Base-by-base conservation (phyloP, 1,284 basidiomycete genomes). In the Ceratobasidium sp. region DNA sequence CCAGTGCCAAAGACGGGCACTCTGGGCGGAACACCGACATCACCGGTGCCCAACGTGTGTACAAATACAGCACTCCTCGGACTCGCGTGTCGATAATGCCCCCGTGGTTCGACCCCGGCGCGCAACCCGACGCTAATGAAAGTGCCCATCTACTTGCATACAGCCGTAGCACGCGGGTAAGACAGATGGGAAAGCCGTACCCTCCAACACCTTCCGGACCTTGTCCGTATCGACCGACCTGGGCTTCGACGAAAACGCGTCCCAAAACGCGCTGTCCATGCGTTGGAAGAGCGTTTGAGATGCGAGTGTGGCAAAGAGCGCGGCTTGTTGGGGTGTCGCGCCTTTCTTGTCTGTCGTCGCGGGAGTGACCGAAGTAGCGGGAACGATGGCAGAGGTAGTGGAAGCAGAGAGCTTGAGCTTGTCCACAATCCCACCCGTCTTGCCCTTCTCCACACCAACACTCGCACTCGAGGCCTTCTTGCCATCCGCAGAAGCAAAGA, bases 241-340 rank as follows among this genome's bases (percentile, higher is more conserved):
- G n/a, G 56, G 53, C 83, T 82, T 79, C n/a, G 73, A 40, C 77
- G 81, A 61, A 85, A 95, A 95, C 40, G 93, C 94, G 80, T 94
- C 93, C 93, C 93, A 94, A 85, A 95, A 94, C 58, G 93, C 92
- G 39, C 86, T 84, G 18, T 92, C 91, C 42, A 95, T 87, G 81
- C 90, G 91, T 83, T 86, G 85, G 68, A 93, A 82, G 42, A 95
- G 84, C 0, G 93, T 94, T 84, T 94, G 92, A 46, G 89, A 90
- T 3, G 92, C 93, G 79, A 93, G 87, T 9, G 89, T 88, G 9
- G 92, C 93, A 33, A 91, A 86, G 88, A 91, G 86, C 1, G 90
- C 87, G 33, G 86, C 85, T 79, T 89, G 87, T 33, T 77, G 79
- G n/a, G 69, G 66, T 18, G 67, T 73, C 46, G 78, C 76, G 46